A percentile compares a stretch with the other conserved stretches of the same genome.
These are phyloP conservation scores for Thelonectria blattea DNA, from an alignment of 2,329 filamentous ascomycete genomes.

Conservation along the genomic window DNA sequence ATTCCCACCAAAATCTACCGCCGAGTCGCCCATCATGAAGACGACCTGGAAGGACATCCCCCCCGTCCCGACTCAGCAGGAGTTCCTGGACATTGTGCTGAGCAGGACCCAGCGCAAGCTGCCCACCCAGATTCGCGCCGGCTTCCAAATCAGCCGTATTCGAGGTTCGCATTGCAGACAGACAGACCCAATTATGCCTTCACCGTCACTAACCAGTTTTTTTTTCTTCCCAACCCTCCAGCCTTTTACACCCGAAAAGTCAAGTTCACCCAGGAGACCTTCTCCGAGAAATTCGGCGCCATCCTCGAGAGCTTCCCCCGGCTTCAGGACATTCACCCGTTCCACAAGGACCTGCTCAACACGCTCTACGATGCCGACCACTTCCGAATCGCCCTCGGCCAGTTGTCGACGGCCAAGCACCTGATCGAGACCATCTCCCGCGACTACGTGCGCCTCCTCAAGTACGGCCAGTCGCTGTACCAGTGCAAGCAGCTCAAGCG, in stretches of 20 bases:
- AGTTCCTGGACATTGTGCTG: constrained; percentile 97
- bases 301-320: constrained; percentile 94
- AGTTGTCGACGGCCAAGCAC: constrained; percentile 94
- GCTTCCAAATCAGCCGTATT: constrained; percentile 94
- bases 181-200: not conserved
- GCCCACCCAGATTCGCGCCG: constrained; percentile 92
- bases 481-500: constrained; percentile 99
- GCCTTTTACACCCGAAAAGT: constrained; percentile 97
- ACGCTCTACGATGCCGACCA: constrained; percentile 98
- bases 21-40: constrained; percentile 58
- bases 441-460: constrained; percentile 89
- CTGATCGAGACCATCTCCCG: constrained; percentile 94
- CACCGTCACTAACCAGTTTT: not conserved
- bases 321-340: constrained; percentile 92
- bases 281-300: constrained; percentile 87
- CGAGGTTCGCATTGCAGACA: constrained; percentile 52
- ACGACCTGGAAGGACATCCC: constrained; percentile 78
- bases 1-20: constrained; percentile 1
- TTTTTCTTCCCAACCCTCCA: constrained; percentile 37
- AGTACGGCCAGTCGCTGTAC: constrained; percentile 96
- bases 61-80: constrained; percentile 88
- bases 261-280: constrained; percentile 97
- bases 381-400: constrained; percentile 94
- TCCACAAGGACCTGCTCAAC: constrained; percentile 84
- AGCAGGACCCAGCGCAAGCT: constrained; percentile 90